Conservation (phyloP, 352 stramenopile species). For the Pythium aquatile region DNA sequence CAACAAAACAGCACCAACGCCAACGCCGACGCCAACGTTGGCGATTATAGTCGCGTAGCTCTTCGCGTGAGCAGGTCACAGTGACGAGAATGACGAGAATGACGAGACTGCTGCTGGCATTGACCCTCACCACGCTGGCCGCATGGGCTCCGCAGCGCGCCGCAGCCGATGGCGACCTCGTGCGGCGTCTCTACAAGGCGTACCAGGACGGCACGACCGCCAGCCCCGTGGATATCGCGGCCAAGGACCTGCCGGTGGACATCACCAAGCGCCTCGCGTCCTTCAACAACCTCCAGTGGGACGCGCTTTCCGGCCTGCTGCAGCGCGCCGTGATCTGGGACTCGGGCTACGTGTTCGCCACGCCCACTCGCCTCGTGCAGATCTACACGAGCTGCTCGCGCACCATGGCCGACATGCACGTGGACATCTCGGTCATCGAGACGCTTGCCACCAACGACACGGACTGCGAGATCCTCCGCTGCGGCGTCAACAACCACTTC, state of each 20-base stretch:
- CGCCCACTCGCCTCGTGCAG: constrained; percentile 40
- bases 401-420: constrained; percentile 60
- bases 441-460: constrained; percentile 23
- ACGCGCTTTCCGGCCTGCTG: constrained; percentile 48
- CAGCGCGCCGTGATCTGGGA: constrained; percentile 77
- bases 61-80: background rate
- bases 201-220: constrained; percentile 28
- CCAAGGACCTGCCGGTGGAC: constrained; percentile 32
- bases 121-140: constrained; percentile 4
- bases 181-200: constrained; percentile 48
- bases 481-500: constrained; percentile 53
- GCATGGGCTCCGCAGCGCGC: constrained; percentile 14
- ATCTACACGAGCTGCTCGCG: constrained; percentile 56
- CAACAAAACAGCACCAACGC: too few species aligned
- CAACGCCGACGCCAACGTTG: background rate
- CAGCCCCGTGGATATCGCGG: constrained; percentile 34
- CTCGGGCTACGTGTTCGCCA: constrained; percentile 55
- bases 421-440: constrained; percentile 39
- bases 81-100: background rate
- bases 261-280: constrained; percentile 32
- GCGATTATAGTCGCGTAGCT: background rate
- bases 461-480: constrained; percentile 33
- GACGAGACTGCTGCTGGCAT: constrained; percentile 8
- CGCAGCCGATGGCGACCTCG: constrained; percentile 44
- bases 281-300: constrained; percentile 36